phyloP scores from a whole-genome alignment of 345 rosid species.

The Hevea brasiliensis region DNA sequence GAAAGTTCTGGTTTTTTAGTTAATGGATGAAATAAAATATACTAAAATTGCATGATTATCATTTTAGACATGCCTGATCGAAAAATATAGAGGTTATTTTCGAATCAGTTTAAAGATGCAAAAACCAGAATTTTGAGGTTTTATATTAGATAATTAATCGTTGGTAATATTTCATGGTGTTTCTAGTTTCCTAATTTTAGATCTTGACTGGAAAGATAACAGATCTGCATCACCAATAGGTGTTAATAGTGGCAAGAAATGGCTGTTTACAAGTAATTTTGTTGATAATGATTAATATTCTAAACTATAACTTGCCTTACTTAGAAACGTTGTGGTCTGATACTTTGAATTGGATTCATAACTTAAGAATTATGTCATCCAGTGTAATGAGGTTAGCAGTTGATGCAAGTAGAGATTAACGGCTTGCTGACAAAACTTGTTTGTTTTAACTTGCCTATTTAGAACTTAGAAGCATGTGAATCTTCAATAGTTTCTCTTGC shows the following conservation, averaged over 20 bases:
- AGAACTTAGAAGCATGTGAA: neutral
- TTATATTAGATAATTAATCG: neutral
- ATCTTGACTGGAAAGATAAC: neutral
- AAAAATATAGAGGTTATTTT: neutral
- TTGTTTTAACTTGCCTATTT: neutral
- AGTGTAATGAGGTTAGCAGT: neutral
- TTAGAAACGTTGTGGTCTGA: neutral
- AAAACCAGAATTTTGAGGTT: neutral
- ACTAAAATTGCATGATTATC: neutral
- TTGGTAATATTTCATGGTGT: neutral
- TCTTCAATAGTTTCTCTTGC: neutral
- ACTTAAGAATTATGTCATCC: neutral
- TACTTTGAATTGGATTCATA: neutral
- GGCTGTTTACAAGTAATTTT: no score
- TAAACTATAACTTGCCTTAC: no score
- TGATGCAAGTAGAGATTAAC: neutral
- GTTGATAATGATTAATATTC: no score
- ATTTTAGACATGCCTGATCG: neutral
- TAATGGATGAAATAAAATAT: neutral
- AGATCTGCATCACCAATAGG: no score
- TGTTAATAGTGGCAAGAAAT: neutral
- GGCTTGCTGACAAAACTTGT: neutral
- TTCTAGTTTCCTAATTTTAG: neutral
- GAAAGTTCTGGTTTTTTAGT: neutral
- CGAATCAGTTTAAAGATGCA: neutral